Percentiles rank a stretch among this genome's conserved stretches.
Conservation (phyloP, 768 basidiomycete genomes). For the Kwoniella newhampshirensis region DNA sequence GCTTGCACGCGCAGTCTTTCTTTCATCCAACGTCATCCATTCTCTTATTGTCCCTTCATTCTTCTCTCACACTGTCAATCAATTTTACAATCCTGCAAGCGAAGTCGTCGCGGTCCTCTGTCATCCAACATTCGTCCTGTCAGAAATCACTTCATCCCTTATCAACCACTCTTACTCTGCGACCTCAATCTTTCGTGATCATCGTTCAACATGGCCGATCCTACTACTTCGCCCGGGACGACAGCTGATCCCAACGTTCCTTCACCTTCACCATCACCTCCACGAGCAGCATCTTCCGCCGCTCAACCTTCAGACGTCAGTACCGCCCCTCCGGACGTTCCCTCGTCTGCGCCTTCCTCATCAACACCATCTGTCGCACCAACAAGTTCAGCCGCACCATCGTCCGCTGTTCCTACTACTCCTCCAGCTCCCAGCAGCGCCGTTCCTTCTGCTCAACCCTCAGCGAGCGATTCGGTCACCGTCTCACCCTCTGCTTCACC, state of each 20-base stretch:
- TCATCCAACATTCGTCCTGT: conserved; percentile 1
- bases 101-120: too few relatives aligned
- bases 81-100: too few relatives aligned
- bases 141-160: neutral
- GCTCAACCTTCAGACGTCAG: conserved; percentile 4
- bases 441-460: neutral
- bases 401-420: neutral
- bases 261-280: neutral
- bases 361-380: conserved; percentile 1
- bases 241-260: conserved; percentile 1
- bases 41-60: too few relatives aligned
- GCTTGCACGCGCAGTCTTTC: too few relatives aligned
- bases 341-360: neutral
- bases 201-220: conserved; percentile 15
- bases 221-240: neutral
- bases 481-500: neutral
- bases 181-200: neutral
- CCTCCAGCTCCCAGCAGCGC: neutral
- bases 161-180: neutral
- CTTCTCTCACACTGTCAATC: too few relatives aligned
- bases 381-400: neutral
- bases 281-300: conserved; percentile 3
- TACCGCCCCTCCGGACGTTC: conserved; percentile 6
- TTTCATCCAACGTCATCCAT: too few relatives aligned
- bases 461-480: neutral